Percentiles rank a stretch among this genome's conserved stretches.
phyloP scores from a whole-genome alignment of 1,284 basidiomycete species.

The Cryptococcus sp. region DNA sequence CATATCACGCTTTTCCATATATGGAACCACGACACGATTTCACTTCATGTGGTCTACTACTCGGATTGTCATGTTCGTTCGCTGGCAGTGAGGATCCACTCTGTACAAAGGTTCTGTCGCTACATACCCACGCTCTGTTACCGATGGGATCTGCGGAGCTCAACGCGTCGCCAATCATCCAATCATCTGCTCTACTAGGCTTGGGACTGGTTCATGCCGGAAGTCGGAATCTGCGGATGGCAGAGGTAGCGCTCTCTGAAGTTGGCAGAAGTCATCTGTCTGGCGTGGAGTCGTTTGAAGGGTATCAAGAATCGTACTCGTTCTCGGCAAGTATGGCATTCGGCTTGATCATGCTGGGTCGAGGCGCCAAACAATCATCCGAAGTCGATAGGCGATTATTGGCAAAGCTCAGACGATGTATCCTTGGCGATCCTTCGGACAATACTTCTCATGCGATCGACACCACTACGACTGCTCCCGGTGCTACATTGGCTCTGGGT shows the following conservation, averaged over 20 bases:
- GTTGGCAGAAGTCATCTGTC: conserved; percentile 72
- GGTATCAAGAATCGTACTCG: conserved; percentile 86
- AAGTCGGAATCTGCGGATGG: conserved; percentile 81
- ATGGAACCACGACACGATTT: conserved; percentile 92
- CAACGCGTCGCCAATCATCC: conserved; percentile 83
- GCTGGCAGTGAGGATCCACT: conserved; percentile 81
- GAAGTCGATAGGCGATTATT: conserved; percentile 66
- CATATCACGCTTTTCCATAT: conserved; percentile 78
- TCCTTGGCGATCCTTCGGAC: conserved; percentile 59
- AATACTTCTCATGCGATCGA: conserved; percentile 52
- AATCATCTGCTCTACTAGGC: conserved; percentile 81
- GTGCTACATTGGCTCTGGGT: conserved; percentile 83
- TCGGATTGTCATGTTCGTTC: conserved; percentile 87
- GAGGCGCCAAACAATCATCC: conserved; percentile 57
- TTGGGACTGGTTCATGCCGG: conserved; percentile 88
- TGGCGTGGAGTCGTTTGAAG: conserved; percentile 73
- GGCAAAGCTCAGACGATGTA: conserved; percentile 61
- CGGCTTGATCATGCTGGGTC: conserved; percentile 93
- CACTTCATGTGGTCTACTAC: conserved; percentile 85
- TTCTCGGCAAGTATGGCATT: conserved; percentile 84
- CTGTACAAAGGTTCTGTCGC: conserved; percentile 83
- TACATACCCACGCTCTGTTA: conserved; percentile 87
- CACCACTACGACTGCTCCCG: conserved; percentile 80
- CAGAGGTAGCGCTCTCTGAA: conserved; percentile 81
- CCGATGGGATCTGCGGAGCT: conserved; percentile 82